phyloP scores from a whole-genome alignment of 768 basidiomycete species.

The Rhizopogon roseolus region DNA sequence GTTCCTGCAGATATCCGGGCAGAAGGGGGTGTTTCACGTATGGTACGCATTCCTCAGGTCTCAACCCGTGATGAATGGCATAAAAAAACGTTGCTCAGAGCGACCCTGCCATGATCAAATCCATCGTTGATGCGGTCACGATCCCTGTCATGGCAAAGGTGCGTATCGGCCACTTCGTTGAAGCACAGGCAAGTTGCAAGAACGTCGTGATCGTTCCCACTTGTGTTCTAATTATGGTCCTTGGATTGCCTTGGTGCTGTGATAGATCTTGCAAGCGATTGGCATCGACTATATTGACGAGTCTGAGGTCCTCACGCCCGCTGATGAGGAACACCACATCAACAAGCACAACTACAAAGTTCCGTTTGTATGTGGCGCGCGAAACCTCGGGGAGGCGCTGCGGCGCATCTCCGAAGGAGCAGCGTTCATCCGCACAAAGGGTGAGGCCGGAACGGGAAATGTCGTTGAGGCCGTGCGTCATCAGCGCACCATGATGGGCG shows the following conservation, averaged over 20 bases:
- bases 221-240: not conserved
- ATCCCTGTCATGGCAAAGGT: constrained; percentile 97
- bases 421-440: constrained; percentile 98
- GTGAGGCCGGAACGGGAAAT: constrained; percentile 86
- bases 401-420: constrained; percentile 97
- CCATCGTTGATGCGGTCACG: constrained; percentile 91
- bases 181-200: constrained; percentile 67
- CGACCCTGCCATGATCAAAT: constrained; percentile 95
- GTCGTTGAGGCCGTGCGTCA: constrained; percentile 94
- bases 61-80: not conserved
- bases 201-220: not conserved
- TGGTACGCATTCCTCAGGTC: constrained; percentile 50
- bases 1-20: constrained; percentile 94
- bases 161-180: constrained; percentile 96
- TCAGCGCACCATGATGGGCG: constrained; percentile 74
- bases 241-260: no score
- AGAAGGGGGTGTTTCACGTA: constrained; percentile 91
- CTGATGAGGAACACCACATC: constrained; percentile 95
- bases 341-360: constrained; percentile 95
- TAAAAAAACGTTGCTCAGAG: constrained; percentile 42
- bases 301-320: constrained; percentile 91
- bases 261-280: constrained; percentile 85
- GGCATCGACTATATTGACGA: constrained; percentile 98
- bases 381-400: constrained; percentile 92
- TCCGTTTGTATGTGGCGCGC: constrained; percentile 94